Conservation (phyloP, 176 grass and related monocot genomes). For the Carex pumila region DNA sequence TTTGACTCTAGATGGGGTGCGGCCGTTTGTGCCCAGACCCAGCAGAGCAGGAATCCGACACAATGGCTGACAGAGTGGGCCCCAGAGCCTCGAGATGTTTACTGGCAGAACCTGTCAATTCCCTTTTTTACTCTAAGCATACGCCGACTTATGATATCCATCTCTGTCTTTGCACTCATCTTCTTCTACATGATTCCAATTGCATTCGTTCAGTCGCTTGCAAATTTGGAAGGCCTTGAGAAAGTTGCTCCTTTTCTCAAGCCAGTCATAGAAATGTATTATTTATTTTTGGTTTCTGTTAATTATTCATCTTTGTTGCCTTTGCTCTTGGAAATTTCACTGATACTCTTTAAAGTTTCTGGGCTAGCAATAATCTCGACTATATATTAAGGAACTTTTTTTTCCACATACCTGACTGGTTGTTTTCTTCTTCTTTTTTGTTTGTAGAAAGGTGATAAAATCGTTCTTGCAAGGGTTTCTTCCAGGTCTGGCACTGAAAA, state of each 20-base stretch:
- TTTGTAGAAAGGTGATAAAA: slow-evolving; percentile 72
- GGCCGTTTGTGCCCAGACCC: slow-evolving; percentile 91
- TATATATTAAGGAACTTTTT: neutral
- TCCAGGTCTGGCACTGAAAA: slow-evolving; percentile 85
- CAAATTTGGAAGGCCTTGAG: slow-evolving; percentile 97
- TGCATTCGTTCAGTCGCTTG: slow-evolving; percentile 94
- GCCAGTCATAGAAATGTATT: slow-evolving; percentile 78
- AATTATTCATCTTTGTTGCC: neutral
- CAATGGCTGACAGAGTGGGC: slow-evolving; percentile 91
- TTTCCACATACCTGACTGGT: neutral
- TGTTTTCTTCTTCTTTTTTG: neutral
- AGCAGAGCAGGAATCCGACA: slow-evolving; percentile 91
- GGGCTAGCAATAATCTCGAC: neutral
- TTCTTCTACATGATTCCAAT: slow-evolving; percentile 99
- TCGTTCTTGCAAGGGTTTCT: slow-evolving; percentile 92
- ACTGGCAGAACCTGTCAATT: slow-evolving; percentile 90
- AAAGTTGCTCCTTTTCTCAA: slow-evolving; percentile 91
- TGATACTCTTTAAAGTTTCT: neutral
- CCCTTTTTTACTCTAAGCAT: slow-evolving; percentile 96
- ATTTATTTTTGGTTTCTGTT: slow-evolving; percentile 17
- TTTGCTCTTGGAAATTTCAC: neutral
- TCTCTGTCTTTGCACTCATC: slow-evolving; percentile 65
- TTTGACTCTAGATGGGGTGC: slow-evolving; percentile 99
- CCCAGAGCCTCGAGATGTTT: slow-evolving; percentile 91
- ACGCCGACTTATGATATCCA: slow-evolving; percentile 71